These are phyloP conservation scores for Penicillium fimorum DNA, from an alignment of 495 filamentous ascomycete species.

Conservation along the genomic window DNA sequence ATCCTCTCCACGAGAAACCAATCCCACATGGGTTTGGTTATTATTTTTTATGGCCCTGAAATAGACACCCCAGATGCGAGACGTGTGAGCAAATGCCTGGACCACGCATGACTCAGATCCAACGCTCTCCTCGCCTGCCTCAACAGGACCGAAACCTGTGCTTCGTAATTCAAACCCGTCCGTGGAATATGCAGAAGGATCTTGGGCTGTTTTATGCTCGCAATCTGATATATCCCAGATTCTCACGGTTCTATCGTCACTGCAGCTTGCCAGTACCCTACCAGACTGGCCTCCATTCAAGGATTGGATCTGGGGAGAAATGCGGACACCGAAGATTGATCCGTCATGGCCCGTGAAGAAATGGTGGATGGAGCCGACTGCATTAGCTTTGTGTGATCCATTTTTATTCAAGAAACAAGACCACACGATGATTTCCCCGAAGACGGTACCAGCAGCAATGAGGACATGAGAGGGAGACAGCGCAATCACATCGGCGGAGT, in stretches of 20 bases:
- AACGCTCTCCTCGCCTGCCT: constrained; percentile 16
- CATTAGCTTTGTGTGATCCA: constrained; percentile 11
- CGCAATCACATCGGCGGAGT: constrained; percentile 72
- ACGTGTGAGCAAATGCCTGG: constrained; percentile 76
- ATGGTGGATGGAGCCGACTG: constrained; percentile 53
- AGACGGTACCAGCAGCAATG: constrained; percentile 84
- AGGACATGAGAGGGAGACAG: constrained; percentile 59
- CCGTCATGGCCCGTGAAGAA: constrained; percentile 89
- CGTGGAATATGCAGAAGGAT: constrained; percentile 41
- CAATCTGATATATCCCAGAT: constrained; percentile 78
- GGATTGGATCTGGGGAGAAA: constrained; percentile 59
- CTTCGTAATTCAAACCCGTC: constrained; percentile 45
- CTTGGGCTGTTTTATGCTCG: constrained; percentile 27
- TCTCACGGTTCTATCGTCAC: constrained; percentile 88
- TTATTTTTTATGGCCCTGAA: constrained; percentile 49
- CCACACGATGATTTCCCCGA: constrained; percentile 92
- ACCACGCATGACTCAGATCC: constrained; percentile 51
- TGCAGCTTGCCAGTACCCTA: constrained; percentile 81
- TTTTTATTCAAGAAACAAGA: constrained; percentile 51
- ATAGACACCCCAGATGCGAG: constrained; percentile 83
- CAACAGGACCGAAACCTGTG: constrained; percentile 41
- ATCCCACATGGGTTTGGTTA: constrained; percentile 27
- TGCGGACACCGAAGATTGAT: constrained; percentile 83
- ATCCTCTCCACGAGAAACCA: constrained; percentile 82
- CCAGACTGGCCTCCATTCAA: constrained; percentile 33